Evolutionary conservation across 2,329 filamentous ascomycete species (phyloP).

Genomic region (Pseudovirgaria hyperparasitica): DNA sequence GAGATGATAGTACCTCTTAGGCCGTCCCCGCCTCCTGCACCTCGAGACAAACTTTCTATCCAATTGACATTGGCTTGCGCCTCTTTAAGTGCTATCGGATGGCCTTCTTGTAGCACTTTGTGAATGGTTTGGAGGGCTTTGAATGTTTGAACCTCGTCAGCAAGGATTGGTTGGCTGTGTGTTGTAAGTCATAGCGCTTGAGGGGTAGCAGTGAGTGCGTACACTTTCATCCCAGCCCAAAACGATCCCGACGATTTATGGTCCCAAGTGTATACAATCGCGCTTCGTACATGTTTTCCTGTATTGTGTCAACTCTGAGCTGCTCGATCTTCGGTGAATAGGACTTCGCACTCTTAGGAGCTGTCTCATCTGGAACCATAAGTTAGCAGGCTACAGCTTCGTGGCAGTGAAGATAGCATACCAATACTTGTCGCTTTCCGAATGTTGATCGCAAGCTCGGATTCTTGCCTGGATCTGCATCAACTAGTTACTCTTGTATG

Average conservation of each 20-base stretch:
- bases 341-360: constrained; percentile 45
- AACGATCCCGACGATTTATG: constrained; percentile 92
- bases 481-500: not conserved
- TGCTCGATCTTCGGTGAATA: constrained; percentile 4
- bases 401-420: constrained; percentile 18
- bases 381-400: constrained; percentile 8
- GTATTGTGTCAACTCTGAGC: constrained; percentile 21
- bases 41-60: constrained; percentile 84
- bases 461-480: constrained; percentile 43
- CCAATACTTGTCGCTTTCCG: constrained; percentile 54
- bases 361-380: constrained; percentile 42
- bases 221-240: constrained; percentile 98
- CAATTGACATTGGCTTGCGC: constrained; percentile 79
- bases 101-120: constrained; percentile 94
- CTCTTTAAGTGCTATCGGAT: constrained; percentile 75
- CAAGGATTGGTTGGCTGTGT: constrained; percentile 80
- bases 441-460: constrained; percentile 53
- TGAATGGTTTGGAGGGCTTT: constrained; percentile 96
- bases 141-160: constrained; percentile 97
- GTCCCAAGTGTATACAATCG: constrained; percentile 98
- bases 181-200: constrained; percentile 3
- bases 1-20: constrained; percentile 51
- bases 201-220: constrained; percentile 28
- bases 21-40: constrained; percentile 63
- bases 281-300: constrained; percentile 92